These are phyloP conservation scores for Oryza glumipatula DNA, from an alignment of 176 grass and related monocot species.

Conservation along the genomic window DNA sequence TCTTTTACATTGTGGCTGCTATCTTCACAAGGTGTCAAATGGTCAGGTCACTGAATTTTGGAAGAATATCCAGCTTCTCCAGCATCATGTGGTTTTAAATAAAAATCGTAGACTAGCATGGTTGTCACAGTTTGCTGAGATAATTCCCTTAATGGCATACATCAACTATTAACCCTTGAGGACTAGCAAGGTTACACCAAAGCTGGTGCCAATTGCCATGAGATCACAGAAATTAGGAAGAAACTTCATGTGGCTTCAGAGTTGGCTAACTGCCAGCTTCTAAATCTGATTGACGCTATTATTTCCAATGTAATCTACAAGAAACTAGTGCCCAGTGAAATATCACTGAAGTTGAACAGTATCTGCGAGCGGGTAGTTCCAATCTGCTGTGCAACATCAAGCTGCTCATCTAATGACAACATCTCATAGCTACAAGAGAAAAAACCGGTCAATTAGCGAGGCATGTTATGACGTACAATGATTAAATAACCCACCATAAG, in stretches of 20 bases:
- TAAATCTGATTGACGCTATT: background rate
- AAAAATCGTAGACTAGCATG: background rate
- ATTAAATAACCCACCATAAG: background rate
- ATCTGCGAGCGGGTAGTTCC: constrained; percentile 80
- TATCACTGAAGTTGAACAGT: constrained; percentile 82
- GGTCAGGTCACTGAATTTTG: too few species aligned
- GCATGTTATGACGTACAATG: background rate
- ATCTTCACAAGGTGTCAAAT: background rate
- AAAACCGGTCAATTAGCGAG: background rate
- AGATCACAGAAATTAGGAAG: background rate
- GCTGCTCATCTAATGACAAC: constrained; percentile 79
- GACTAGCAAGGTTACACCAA: background rate
- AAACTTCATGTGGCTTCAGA: background rate
- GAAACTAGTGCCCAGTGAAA: constrained; percentile 84
- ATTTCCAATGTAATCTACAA: constrained; percentile 41
- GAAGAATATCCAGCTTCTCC: too few species aligned
- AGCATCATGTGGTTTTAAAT: too few species aligned
- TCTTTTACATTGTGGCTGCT: too few species aligned
- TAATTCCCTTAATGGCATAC: too few species aligned
- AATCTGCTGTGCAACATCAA: constrained; percentile 88
- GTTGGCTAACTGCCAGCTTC: background rate
- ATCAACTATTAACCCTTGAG: too few species aligned
- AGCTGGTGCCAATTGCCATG: background rate
- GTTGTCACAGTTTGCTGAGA: background rate
- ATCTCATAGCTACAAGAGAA: constrained; percentile 80